Conservation (phyloP, 2,329 filamentous ascomycete species). For the Xylaria sp. region DNA sequence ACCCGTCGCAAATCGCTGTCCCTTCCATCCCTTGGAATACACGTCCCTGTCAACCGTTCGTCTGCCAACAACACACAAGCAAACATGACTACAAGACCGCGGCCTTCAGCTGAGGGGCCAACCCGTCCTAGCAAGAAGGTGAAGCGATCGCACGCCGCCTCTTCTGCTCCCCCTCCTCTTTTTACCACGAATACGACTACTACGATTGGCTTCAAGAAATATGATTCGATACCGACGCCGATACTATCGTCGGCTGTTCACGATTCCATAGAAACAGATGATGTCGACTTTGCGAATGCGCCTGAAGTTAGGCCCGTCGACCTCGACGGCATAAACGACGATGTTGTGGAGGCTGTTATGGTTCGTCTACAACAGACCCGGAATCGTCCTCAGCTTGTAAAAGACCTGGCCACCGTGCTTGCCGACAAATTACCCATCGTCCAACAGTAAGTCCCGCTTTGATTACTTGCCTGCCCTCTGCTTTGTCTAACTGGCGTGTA, state of each 20-base stretch:
- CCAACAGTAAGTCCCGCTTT: slow-evolving; percentile 78
- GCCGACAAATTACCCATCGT: slow-evolving; percentile 82
- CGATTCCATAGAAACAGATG: slow-evolving; percentile 55
- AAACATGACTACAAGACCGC: slow-evolving; percentile 46
- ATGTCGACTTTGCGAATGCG: slow-evolving; percentile 49
- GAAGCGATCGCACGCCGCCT: slow-evolving; percentile 78
- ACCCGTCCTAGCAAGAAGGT: slow-evolving; percentile 70
- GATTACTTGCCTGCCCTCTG: slow-evolving; percentile 30
- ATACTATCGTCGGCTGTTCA: slow-evolving; percentile 71
- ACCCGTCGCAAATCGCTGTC: slow-evolving; percentile 96
- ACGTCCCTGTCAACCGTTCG: slow-evolving; percentile 70
- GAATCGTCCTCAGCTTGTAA: slow-evolving; percentile 93
- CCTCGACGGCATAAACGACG: slow-evolving; percentile 87
- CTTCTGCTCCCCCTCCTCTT: slow-evolving; percentile 39
- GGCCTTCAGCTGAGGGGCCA: slow-evolving; percentile 47
- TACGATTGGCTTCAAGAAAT: slow-evolving; percentile 55
- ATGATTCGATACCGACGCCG: slow-evolving; percentile 83
- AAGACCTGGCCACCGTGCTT: slow-evolving; percentile 87
- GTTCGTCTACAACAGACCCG: slow-evolving; percentile 87
- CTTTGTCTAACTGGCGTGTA: slow-evolving; percentile 54
- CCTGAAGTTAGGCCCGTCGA: slow-evolving; percentile 69
- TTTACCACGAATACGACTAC: slow-evolving; percentile 42
- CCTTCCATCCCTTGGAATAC: slow-evolving; percentile 90
- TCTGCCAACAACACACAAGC: slow-evolving; percentile 42
- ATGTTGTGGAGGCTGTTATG: slow-evolving; percentile 92